These are phyloP conservation scores for Dryas octopetala DNA, from an alignment of 306 rosid species.

Conservation along the genomic window DNA sequence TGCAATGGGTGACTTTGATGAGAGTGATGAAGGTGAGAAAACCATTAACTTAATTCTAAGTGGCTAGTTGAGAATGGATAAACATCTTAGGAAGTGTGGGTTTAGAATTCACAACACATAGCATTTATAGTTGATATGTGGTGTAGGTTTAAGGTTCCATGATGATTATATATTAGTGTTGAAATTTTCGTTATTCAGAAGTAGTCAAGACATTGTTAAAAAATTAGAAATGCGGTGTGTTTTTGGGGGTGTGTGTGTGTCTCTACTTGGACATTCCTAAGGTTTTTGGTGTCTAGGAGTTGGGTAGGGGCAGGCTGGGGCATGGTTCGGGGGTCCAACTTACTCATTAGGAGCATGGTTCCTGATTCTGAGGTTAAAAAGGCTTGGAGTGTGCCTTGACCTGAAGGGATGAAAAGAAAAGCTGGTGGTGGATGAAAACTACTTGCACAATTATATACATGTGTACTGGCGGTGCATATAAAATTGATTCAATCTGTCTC, in stretches of 20 bases:
- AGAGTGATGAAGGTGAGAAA: conserved; percentile 20
- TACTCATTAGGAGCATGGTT: background rate
- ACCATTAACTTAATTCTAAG: background rate
- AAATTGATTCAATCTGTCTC: background rate
- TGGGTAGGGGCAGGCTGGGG: background rate
- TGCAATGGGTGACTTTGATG: conserved; percentile 23
- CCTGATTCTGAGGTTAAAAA: no score
- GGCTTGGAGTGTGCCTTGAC: no score
- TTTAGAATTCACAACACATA: background rate
- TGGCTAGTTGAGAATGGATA: background rate
- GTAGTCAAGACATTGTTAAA: no score
- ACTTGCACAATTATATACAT: background rate
- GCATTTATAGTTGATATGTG: background rate
- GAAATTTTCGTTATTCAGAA: no score
- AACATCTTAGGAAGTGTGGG: background rate
- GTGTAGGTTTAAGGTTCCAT: background rate
- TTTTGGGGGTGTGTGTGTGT: no score
- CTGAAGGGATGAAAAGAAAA: background rate
- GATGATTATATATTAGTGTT: background rate
- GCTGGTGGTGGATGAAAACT: background rate
- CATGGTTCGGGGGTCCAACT: background rate
- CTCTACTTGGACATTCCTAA: background rate
- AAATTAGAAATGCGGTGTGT: no score
- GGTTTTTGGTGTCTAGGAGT: background rate
- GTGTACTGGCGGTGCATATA: background rate